phyloP scores from a whole-genome alignment of 441 rosid genomes.

The Macaranga tanarius region DNA sequence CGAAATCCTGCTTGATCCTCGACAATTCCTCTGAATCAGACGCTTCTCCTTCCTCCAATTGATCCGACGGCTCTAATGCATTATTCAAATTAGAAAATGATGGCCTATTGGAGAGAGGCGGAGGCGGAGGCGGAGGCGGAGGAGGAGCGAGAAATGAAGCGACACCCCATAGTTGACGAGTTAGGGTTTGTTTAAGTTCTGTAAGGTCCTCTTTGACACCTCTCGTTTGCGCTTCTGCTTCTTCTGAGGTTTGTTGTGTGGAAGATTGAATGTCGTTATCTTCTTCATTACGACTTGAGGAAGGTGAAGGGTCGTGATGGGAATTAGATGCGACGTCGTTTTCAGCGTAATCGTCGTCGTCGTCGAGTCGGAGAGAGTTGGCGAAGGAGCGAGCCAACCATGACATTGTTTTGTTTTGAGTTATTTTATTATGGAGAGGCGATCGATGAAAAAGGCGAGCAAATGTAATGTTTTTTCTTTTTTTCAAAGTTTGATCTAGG shows the following conservation, averaged over 20 bases:
- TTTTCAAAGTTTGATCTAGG: too few species aligned
- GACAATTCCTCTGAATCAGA: constrained; percentile 39
- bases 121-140: constrained; percentile 28
- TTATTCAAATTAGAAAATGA: constrained; percentile 25
- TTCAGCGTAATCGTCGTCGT: constrained; percentile 33
- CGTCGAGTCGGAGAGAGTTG: constrained; percentile 76
- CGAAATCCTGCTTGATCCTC: constrained; percentile 65
- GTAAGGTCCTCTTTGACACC: constrained; percentile 89
- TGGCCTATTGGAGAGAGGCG: constrained; percentile 31
- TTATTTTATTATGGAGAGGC: constrained; percentile 16
- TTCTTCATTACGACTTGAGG: constrained; percentile 16
- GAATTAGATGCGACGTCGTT: constrained; percentile 17
- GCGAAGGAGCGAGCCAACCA: constrained; percentile 95
- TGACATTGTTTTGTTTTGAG: constrained; percentile 46
- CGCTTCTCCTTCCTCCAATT: constrained; percentile 27
- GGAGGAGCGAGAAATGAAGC: constrained; percentile 94
- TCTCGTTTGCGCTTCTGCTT: constrained; percentile 43
- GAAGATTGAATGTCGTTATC: constrained; percentile 28
- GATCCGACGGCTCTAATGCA: constrained; percentile 37
- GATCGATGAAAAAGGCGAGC: constrained; percentile 5
- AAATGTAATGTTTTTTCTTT: too few species aligned
- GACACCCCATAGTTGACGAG: constrained; percentile 86
- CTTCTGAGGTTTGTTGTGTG: constrained; percentile 36
- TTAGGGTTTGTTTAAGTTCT: constrained; percentile 70
- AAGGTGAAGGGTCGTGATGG: constrained; percentile 15